Conservation (phyloP, 176 grass and related monocot species). For the Areca catechu region DNA sequence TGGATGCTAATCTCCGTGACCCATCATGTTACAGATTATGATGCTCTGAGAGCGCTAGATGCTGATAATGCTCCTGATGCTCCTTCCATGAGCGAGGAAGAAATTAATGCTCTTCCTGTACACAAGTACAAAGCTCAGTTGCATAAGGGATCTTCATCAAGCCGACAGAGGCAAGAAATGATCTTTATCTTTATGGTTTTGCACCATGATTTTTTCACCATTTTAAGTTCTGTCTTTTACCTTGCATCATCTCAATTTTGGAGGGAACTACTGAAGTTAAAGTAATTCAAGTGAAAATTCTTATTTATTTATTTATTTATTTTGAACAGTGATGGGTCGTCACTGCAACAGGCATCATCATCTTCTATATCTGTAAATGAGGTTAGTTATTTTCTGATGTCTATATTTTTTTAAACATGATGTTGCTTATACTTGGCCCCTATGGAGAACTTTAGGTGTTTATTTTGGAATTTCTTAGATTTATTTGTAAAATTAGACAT, state of each 20-base stretch:
- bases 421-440: too few species aligned
- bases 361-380: slow-evolving; percentile 37
- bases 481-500: too few species aligned
- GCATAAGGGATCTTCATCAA: slow-evolving; percentile 18
- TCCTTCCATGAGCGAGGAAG: slow-evolving; percentile 93
- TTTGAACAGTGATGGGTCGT: slow-evolving; percentile 45
- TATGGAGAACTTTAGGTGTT: too few species aligned
- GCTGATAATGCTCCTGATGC: slow-evolving; percentile 55
- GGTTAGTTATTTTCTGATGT: slow-evolving; percentile 33
- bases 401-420: too few species aligned
- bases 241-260: too few species aligned
- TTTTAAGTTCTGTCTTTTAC: too few species aligned
- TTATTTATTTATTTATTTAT: background rate
- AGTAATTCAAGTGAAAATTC: background rate
- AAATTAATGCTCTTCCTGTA: slow-evolving; percentile 92
- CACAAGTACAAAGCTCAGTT: slow-evolving; percentile 73
- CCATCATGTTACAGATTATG: slow-evolving; percentile 63
- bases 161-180: slow-evolving; percentile 43
- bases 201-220: background rate
- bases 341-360: slow-evolving; percentile 23
- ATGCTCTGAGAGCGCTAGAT: slow-evolving; percentile 79
- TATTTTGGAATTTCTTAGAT: too few species aligned
- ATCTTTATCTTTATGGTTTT: slow-evolving; percentile 5
- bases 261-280: too few species aligned
- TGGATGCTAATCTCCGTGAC: background rate